These are phyloP conservation scores for Amesomyces nigricolor DNA, from an alignment of 2,329 filamentous ascomycete genomes.

Conservation along the genomic window DNA sequence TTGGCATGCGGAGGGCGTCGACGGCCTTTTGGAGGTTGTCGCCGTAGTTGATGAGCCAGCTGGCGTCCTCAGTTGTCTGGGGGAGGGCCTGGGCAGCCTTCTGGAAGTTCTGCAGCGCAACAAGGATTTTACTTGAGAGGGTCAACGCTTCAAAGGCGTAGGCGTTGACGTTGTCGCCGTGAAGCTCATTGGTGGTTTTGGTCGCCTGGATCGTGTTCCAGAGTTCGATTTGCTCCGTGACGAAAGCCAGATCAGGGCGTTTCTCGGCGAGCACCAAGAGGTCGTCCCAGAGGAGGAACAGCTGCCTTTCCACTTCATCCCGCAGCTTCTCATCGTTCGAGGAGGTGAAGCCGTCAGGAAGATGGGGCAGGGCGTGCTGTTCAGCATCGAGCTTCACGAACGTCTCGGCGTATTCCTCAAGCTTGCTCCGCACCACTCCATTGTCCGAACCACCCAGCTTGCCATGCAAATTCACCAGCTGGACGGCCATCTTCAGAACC, in stretches of 20 bases:
- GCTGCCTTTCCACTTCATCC: slow-evolving; percentile 32
- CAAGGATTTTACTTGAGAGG: slow-evolving; percentile 69
- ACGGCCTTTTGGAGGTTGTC: slow-evolving; percentile 49
- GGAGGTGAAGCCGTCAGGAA: slow-evolving; percentile 49
- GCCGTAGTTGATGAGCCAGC: slow-evolving; percentile 57
- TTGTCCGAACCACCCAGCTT: slow-evolving; percentile 55
- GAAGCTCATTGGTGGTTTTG: slow-evolving; percentile 14
- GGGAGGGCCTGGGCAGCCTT: slow-evolving; percentile 51
- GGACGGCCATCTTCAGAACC: slow-evolving; percentile 57
- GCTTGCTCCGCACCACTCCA: slow-evolving; percentile 36
- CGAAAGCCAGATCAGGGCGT: slow-evolving; percentile 57
- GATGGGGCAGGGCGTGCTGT: slow-evolving; percentile 38
- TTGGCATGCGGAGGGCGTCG: slow-evolving; percentile 53
- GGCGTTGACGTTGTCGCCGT: slow-evolving; percentile 30
- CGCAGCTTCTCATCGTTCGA: slow-evolving; percentile 33
- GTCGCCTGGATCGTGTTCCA: slow-evolving; percentile 49
- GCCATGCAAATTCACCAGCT: slow-evolving; percentile 60
- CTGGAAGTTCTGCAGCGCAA: slow-evolving; percentile 69
- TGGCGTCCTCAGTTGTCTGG: slow-evolving; percentile 52
- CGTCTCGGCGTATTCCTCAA: slow-evolving; percentile 46
- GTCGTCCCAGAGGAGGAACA: slow-evolving; percentile 36
- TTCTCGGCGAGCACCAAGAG: slow-evolving; percentile 40
- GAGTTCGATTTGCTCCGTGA: slow-evolving; percentile 58
- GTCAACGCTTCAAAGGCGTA: slow-evolving; percentile 56
- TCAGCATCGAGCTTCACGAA: slow-evolving; percentile 41